phyloP scores from a whole-genome alignment of 371 early-diverging fungal species.

The Lichtheimia hyalospora region DNA sequence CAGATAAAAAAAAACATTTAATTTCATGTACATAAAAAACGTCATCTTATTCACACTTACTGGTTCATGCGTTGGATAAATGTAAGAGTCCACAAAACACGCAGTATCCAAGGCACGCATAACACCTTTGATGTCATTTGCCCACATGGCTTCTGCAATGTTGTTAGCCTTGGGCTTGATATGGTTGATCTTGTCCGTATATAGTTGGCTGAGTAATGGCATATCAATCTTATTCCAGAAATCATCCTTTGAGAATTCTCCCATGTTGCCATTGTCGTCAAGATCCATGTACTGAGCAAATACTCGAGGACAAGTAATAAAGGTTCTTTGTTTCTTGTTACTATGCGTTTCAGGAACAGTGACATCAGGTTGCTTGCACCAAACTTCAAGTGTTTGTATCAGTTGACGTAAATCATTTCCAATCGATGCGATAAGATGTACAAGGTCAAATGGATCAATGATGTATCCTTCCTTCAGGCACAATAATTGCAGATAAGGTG shows the following conservation, averaged over 20 bases:
- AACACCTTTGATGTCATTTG: background rate
- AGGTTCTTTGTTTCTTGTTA: background rate
- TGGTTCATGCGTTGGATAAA: background rate
- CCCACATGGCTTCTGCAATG: background rate
- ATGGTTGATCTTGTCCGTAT: background rate
- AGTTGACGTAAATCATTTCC: slow-evolving; percentile 28
- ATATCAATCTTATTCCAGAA: background rate
- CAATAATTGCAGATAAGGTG: slow-evolving; percentile 33
- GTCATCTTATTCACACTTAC: background rate
- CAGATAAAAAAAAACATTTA: background rate
- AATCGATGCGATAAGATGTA: slow-evolving; percentile 18
- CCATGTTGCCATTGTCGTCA: background rate
- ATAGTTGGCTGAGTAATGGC: background rate
- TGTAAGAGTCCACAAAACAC: background rate
- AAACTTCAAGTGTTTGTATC: slow-evolving; percentile 32
- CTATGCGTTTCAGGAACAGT: background rate
- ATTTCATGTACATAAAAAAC: too few relatives aligned
- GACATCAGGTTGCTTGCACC: slow-evolving; percentile 13
- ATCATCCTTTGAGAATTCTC: background rate
- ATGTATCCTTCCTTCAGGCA: slow-evolving; percentile 28
- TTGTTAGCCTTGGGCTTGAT: background rate
- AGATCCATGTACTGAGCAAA: slow-evolving; percentile 2
- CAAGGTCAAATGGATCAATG: slow-evolving; percentile 25
- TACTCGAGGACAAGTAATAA: background rate
- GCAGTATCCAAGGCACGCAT: slow-evolving; percentile 3